Percentiles rank a stretch among this genome's conserved stretches.
These are phyloP conservation scores for Globisporangium nunn DNA, from an alignment of 352 stramenopile species.

Conservation along the genomic window DNA sequence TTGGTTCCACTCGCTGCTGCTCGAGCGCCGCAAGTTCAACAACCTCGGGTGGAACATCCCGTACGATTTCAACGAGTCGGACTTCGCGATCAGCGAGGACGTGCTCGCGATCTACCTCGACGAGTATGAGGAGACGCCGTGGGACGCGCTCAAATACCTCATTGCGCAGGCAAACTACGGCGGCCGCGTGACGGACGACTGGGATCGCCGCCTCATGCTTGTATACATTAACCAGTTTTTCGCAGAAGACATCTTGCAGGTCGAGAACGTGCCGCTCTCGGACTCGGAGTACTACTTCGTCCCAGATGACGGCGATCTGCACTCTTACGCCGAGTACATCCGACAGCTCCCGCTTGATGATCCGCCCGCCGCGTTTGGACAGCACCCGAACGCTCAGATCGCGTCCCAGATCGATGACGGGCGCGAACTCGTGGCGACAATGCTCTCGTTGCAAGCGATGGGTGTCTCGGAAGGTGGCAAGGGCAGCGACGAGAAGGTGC, in stretches of 20 bases:
- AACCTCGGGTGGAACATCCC: slow-evolving; percentile 96
- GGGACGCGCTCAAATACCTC: slow-evolving; percentile 93
- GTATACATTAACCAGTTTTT: slow-evolving; percentile 96
- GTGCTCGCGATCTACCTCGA: slow-evolving; percentile 93
- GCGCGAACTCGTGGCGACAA: slow-evolving; percentile 82
- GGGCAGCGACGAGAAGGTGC: slow-evolving; percentile 87
- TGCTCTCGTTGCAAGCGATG: slow-evolving; percentile 86
- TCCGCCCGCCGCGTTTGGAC: slow-evolving; percentile 89
- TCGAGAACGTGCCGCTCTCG: slow-evolving; percentile 83
- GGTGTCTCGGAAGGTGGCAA: slow-evolving; percentile 77
- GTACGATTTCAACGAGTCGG: slow-evolving; percentile 97
- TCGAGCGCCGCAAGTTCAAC: slow-evolving; percentile 96
- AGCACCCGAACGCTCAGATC: slow-evolving; percentile 95
- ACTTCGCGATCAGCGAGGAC: slow-evolving; percentile 96
- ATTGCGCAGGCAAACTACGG: slow-evolving; percentile 96
- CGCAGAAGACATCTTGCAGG: slow-evolving; percentile 79
- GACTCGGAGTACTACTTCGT: slow-evolving; percentile 93
- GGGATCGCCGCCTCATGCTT: slow-evolving; percentile 93
- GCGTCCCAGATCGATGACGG: slow-evolving; percentile 92
- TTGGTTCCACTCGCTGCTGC: slow-evolving; percentile 94
- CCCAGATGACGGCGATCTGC: slow-evolving; percentile 87
- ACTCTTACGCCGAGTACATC: slow-evolving; percentile 89
- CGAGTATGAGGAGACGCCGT: slow-evolving; percentile 89
- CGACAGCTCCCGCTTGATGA: slow-evolving; percentile 86
- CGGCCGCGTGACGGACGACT: slow-evolving; percentile 94